phyloP scores from a whole-genome alignment of 495 filamentous ascomycete genomes.

The Podospora conica region DNA sequence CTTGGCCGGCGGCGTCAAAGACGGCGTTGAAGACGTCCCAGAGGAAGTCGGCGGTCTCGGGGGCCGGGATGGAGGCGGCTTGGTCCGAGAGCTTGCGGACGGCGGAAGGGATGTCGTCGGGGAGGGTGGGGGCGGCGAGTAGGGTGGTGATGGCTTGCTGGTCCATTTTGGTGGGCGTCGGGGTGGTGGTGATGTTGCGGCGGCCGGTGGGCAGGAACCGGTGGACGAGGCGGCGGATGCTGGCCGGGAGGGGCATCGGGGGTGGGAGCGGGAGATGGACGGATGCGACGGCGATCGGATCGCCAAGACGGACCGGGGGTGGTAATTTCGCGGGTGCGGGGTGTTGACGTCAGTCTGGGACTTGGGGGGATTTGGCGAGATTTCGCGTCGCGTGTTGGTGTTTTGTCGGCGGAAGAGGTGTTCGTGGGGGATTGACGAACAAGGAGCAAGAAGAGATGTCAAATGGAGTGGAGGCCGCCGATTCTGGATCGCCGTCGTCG shows the following conservation, averaged over 20 bases:
- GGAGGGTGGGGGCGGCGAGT: background rate
- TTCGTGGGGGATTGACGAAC: background rate
- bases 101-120: background rate
- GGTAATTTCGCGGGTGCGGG: background rate
- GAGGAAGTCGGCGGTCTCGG: constrained; percentile 1
- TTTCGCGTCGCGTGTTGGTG: background rate
- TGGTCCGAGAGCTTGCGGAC: background rate
- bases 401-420: background rate
- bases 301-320: background rate
- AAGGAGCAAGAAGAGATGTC: background rate
- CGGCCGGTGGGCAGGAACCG: background rate
- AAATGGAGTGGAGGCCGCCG: background rate
- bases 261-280: background rate
- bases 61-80: background rate
- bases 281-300: background rate
- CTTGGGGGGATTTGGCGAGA: background rate
- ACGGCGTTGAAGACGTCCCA: constrained; percentile 8
- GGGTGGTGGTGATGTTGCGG: background rate
- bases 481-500: background rate
- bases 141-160: background rate
- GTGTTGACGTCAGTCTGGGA: background rate
- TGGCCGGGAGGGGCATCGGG: too few species aligned
- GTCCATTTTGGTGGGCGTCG: background rate
- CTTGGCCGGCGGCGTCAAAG: constrained; percentile 1
- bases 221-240: background rate